A percentile compares a stretch with the other conserved stretches of the same genome.
Conservation (phyloP, 495 filamentous ascomycete genomes). For the Aspergillus hancockii region DNA sequence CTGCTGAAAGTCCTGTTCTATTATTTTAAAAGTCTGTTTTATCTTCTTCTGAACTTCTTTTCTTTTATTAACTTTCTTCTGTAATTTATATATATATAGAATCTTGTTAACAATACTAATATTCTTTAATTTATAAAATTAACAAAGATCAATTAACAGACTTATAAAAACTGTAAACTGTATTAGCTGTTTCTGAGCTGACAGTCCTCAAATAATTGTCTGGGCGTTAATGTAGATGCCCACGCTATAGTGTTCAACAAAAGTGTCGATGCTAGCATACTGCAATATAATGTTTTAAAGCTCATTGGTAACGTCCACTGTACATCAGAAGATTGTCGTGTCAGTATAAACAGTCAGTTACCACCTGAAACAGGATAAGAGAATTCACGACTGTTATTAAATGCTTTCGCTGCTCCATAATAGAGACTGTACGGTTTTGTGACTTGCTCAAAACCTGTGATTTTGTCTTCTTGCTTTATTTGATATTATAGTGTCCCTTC, state of each 20-base stretch:
- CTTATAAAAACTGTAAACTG: constrained; percentile 33
- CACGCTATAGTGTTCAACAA: constrained; percentile 38
- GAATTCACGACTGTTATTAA: constrained; percentile 35
- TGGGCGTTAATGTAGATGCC: constrained; percentile 34
- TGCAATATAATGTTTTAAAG: constrained; percentile 42
- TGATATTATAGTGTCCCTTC: constrained; percentile 25
- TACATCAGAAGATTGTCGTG: constrained; percentile 10
- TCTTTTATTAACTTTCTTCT: constrained; percentile 13
- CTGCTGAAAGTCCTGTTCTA: constrained; percentile 10
- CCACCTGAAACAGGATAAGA: constrained; percentile 4
- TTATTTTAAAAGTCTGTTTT: constrained; percentile 18
- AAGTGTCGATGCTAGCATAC: constrained; percentile 36
- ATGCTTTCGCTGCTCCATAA: constrained; percentile 37
- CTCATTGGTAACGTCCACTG: constrained; percentile 38
- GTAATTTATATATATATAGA: constrained; percentile 12
- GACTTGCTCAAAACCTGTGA: constrained; percentile 31
- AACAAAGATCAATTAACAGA: constrained; percentile 36
- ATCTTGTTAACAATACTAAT: constrained; percentile 24
- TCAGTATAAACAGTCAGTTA: constrained; percentile 16
- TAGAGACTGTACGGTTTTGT: constrained; percentile 34
- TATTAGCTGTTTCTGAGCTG: constrained; percentile 33
- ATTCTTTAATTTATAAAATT: constrained; percentile 25
- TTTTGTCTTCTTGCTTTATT: constrained; percentile 31
- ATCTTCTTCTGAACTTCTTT: constrained; percentile 16
- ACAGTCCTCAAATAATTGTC: constrained; percentile 31